Conservation (phyloP, 352 stramenopile genomes). For the Phytopythium chamaehyphon region DNA sequence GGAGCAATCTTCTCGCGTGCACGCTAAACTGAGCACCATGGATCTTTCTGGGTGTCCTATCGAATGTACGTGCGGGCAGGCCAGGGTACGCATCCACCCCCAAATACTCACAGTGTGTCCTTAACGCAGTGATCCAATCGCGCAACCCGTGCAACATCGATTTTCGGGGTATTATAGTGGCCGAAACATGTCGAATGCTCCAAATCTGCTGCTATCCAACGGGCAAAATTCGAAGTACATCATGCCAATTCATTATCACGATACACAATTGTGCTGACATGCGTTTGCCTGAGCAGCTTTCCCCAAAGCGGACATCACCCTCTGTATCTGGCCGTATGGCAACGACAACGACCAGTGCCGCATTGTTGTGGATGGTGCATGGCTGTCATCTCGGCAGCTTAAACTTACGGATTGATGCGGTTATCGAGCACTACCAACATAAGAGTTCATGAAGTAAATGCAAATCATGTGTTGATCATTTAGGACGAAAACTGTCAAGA, state of each 20-base stretch:
- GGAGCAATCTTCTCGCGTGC: slow-evolving; percentile 18
- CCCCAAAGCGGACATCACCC: slow-evolving; percentile 35
- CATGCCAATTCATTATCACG: not conserved
- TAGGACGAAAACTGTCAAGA: not conserved
- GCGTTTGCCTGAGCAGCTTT: slow-evolving; percentile 24
- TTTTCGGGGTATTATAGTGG: slow-evolving; percentile 47
- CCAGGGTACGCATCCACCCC: too few species aligned
- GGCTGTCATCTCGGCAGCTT: slow-evolving; percentile 31
- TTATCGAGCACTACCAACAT: too few species aligned
- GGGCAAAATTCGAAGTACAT: slow-evolving; percentile 54
- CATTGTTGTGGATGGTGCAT: slow-evolving; percentile 44
- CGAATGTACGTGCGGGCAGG: slow-evolving; percentile 50
- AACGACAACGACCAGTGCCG: slow-evolving; percentile 9
- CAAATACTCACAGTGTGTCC: not conserved
- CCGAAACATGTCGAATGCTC: slow-evolving; percentile 53
- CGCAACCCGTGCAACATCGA: slow-evolving; percentile 56
- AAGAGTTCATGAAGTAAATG: not conserved
- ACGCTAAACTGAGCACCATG: slow-evolving; percentile 51
- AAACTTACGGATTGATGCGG: slow-evolving; percentile 4
- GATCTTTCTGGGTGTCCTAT: slow-evolving; percentile 69
- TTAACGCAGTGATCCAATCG: slow-evolving; percentile 42
- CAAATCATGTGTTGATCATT: not conserved
- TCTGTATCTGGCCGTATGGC: slow-evolving; percentile 32
- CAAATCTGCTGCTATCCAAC: slow-evolving; percentile 46
- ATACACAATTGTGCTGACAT: not conserved